These are phyloP conservation scores for Exophiala spinifera DNA, from an alignment of 2,329 filamentous ascomycete species.

Conservation along the genomic window DNA sequence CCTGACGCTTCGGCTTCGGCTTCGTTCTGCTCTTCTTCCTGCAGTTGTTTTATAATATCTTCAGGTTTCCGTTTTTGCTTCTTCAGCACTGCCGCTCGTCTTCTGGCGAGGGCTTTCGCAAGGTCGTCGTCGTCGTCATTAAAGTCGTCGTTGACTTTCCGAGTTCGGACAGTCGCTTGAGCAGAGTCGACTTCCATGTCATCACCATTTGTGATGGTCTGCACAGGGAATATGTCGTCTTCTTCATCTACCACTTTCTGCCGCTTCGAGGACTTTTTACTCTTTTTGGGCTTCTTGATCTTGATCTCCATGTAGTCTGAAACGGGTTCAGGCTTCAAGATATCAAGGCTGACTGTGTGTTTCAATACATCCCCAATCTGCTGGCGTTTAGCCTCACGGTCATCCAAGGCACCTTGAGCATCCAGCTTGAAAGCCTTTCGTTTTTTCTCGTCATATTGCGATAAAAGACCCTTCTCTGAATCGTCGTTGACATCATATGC, in stretches of 20 bases:
- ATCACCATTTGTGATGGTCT: slow-evolving; percentile 40
- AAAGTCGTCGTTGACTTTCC: slow-evolving; percentile 65
- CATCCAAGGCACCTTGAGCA: slow-evolving; percentile 66
- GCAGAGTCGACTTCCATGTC: slow-evolving; percentile 71
- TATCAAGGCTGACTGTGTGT: slow-evolving; percentile 73
- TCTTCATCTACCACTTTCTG: slow-evolving; percentile 65
- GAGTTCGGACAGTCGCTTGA: slow-evolving; percentile 53
- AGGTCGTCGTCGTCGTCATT: slow-evolving; percentile 93
- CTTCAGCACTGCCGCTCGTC: slow-evolving; percentile 79
- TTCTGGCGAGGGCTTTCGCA: slow-evolving; percentile 78
- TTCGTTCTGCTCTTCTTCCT: slow-evolving; percentile 57
- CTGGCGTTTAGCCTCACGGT: slow-evolving; percentile 55
- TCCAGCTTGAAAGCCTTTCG: slow-evolving; percentile 83
- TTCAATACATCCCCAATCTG: slow-evolving; percentile 60
- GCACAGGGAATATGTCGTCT: slow-evolving; percentile 50
- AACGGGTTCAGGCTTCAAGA: slow-evolving; percentile 61
- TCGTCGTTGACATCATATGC: slow-evolving; percentile 82
- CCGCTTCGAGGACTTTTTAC: slow-evolving; percentile 72
- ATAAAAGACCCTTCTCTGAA: slow-evolving; percentile 68
- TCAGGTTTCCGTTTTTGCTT: slow-evolving; percentile 89
- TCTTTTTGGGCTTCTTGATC: slow-evolving; percentile 88
- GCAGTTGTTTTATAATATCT: slow-evolving; percentile 78
- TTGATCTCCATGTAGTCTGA: slow-evolving; percentile 95
- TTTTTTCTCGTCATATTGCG: slow-evolving; percentile 96
- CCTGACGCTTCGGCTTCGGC: slow-evolving; percentile 47